These are phyloP conservation scores for Xylona heveae DNA, from an alignment of 495 filamentous ascomycete genomes.

Conservation along the genomic window DNA sequence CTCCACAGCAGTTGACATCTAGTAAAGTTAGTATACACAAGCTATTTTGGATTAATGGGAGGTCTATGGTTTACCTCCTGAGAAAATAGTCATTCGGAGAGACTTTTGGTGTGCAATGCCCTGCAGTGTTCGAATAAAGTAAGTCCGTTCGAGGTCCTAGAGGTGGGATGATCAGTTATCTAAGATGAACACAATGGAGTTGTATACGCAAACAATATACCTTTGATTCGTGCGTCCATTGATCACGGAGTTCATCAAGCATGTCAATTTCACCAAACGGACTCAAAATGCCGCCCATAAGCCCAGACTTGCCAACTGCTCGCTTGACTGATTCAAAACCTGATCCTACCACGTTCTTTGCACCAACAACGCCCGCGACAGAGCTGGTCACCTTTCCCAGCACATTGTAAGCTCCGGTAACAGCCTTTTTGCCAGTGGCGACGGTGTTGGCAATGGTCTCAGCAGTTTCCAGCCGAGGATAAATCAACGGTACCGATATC, in stretches of 20 bases:
- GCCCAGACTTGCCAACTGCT: conserved; percentile 78
- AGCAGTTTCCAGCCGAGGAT: conserved; percentile 76
- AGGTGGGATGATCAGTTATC: not conserved
- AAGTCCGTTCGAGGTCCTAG: conserved; percentile 83
- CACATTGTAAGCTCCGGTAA: conserved; percentile 86
- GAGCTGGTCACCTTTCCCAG: conserved; percentile 85
- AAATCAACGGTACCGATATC: conserved; percentile 74
- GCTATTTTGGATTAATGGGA: too few species aligned
- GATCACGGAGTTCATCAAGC: conserved; percentile 79
- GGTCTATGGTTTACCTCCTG: conserved; percentile 44
- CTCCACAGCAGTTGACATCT: conserved; percentile 80
- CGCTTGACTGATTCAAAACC: conserved; percentile 91
- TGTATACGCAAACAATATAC: conserved; percentile 14
- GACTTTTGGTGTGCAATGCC: conserved; percentile 85
- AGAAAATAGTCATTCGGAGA: conserved; percentile 88
- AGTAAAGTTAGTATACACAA: not conserved
- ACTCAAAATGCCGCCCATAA: conserved; percentile 87
- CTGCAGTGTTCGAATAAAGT: conserved; percentile 86
- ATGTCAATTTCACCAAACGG: conserved; percentile 96
- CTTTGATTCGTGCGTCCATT: conserved; percentile 97
- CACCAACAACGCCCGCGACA: conserved; percentile 83
- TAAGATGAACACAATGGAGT: conserved; percentile 1
- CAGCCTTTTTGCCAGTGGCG: conserved; percentile 86
- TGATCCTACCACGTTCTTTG: conserved; percentile 71
- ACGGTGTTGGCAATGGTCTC: conserved; percentile 78